These are phyloP conservation scores for Polymyxa betae DNA, from an alignment of 208 protist species.

Conservation along the genomic window DNA sequence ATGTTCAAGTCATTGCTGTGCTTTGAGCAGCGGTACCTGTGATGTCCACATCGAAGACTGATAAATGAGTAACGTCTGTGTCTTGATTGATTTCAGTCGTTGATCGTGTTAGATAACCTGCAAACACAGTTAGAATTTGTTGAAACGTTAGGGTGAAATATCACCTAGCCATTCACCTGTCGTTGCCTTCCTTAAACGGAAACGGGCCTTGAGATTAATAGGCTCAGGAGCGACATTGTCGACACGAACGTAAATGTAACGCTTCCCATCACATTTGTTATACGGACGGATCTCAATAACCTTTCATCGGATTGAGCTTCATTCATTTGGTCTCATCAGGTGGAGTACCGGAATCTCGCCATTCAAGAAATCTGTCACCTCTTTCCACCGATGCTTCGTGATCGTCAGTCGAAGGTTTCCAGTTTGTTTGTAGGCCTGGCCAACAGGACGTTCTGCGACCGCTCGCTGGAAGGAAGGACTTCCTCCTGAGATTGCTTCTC, in stretches of 20 bases:
- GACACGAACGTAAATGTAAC: constrained; percentile 20
- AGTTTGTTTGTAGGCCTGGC: not conserved
- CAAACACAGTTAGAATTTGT: not conserved
- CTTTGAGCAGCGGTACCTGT: not conserved
- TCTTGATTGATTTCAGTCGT: not conserved
- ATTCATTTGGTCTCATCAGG: not conserved
- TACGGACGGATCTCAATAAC: constrained; percentile 38
- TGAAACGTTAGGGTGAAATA: not conserved
- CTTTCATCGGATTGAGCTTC: not conserved
- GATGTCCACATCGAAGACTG: not conserved
- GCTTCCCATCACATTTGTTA: constrained; percentile 28
- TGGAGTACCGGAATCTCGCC: constrained; percentile 12
- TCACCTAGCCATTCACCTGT: constrained; percentile 33
- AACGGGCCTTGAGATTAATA: not conserved
- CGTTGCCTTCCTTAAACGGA: not conserved
- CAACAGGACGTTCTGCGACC: not conserved
- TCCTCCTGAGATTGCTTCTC: not conserved
- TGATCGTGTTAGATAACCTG: not conserved
- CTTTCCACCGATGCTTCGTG: not conserved
- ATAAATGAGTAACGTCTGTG: not conserved
- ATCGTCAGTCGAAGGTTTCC: not conserved
- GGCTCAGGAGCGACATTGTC: not conserved
- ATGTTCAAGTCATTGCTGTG: not conserved
- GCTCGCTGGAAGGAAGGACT: not conserved
- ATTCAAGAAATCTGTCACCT: constrained; percentile 15